Evolutionary conservation across 495 filamentous ascomycete species (phyloP), one percentile per base, ranked within the genome.

Genomic region (Aspergillus biplanus): DNA sequence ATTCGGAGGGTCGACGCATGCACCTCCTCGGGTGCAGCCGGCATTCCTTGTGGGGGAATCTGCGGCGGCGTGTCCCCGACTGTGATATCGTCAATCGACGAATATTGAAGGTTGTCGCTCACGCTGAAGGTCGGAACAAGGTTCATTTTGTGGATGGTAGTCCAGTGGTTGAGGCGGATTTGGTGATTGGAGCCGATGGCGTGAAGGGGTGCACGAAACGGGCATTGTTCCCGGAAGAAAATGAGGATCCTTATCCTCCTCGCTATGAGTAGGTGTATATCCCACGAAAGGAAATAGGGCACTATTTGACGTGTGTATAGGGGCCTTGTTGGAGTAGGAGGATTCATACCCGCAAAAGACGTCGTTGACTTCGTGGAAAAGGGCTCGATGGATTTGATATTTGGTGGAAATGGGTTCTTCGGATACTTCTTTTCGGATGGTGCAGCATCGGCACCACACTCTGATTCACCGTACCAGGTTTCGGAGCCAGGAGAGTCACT

Each of bases 121-220:
- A 63, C 1, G 12, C 60, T 13, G 50, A 64, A 42, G 66, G 65
- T 3, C 62, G 50, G 33, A 71, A 77, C 33, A 13, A 57, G 12
- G 47, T 78, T 15, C 49, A 61, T 8, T 80, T 82, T 50, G 65
- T 58, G 0, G 76, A 78, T 58, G 73, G 58, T 5, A 73, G 70
- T 52, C 9, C 58, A 0, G 67, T 69, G 5, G 76, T 78, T 5
- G 70, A 77, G 15, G 82, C 76, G 0, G 83, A 83, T 72, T 58
- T 90, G 61, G 75, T 87, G 3, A 78, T 89, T 65, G 87, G 83
- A n/a, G 83, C 85, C 0, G 87, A 89, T 71, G 87, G 87, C 1
- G 73, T 87, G 5, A 80, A 78, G 69, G 85, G 84, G 52, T 72
- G 72, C 0, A 78, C 80, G 1, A 77, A 82, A 56, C 75, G 65